Evolutionary conservation across 225 moss, liverwort and hornwort genomes (phyloP).

Genomic region (Polytrichum formosum): DNA sequence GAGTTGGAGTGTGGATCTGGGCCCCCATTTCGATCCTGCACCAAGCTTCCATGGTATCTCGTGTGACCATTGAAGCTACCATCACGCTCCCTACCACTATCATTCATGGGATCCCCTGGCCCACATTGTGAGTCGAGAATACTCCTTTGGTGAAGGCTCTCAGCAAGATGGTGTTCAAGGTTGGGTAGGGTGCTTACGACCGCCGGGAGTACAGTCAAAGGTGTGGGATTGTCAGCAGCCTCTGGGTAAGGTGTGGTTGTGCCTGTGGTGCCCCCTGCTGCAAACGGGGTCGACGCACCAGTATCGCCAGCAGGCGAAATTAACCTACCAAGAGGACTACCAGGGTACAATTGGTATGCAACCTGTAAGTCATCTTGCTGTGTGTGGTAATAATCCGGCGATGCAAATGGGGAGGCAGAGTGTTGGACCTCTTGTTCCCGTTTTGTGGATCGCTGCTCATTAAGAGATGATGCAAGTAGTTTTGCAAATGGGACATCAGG

Average conservation of each 20-base stretch:
- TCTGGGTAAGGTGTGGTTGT: constrained; percentile 52
- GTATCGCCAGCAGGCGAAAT: constrained; percentile 80
- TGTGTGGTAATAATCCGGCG: constrained; percentile 76
- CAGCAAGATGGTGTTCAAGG: constrained; percentile 60
- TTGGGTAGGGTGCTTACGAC: constrained; percentile 62
- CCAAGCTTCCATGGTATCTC: constrained; percentile 35
- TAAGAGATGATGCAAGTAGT: constrained; percentile 77
- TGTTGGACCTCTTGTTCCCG: constrained; percentile 72
- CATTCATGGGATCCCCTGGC: constrained; percentile 52
- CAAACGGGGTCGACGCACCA: constrained; percentile 83
- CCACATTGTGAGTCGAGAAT: constrained; percentile 55
- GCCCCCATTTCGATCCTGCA: constrained; percentile 33
- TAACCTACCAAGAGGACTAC: constrained; percentile 73
- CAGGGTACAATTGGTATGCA: constrained; percentile 86
- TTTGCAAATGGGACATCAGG: constrained; percentile 98
- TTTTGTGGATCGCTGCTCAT: constrained; percentile 57
- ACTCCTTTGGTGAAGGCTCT: constrained; percentile 56
- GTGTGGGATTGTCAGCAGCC: constrained; percentile 53
- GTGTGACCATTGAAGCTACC: constrained; percentile 45
- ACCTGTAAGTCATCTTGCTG: constrained; percentile 82
- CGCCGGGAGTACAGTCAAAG: constrained; percentile 59
- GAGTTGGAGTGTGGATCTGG: constrained; percentile 45
- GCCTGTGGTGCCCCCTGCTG: constrained; percentile 43
- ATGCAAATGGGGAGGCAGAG: constrained; percentile 87
- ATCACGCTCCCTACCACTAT: constrained; percentile 42